These are phyloP conservation scores for Kazachstania africana DNA, from an alignment of 805 yeast genomes.

Conservation along the genomic window DNA sequence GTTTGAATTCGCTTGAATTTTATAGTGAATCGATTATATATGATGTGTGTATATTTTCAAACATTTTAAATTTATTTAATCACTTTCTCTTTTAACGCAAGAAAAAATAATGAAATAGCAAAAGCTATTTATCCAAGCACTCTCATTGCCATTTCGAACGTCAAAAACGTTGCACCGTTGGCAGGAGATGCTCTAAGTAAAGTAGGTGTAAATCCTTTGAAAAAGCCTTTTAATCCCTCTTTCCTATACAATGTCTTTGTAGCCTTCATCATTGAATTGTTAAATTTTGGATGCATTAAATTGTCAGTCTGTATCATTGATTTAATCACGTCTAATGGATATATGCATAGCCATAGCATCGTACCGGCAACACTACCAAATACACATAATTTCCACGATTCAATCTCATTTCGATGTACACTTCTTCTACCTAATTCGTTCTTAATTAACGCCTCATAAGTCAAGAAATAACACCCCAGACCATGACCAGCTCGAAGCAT, in stretches of 20 bases:
- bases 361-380: constrained; percentile 91
- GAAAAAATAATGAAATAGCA: too few relatives aligned
- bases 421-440: constrained; percentile 30
- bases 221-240: constrained; percentile 68
- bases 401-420: constrained; percentile 54
- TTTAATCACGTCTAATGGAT: constrained; percentile 87
- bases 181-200: constrained; percentile 96
- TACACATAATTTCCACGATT: constrained; percentile 75
- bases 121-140: constrained; percentile 26
- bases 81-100: background rate
- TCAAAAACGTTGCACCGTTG: constrained; percentile 91
- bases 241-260: constrained; percentile 38
- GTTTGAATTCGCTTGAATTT: constrained; percentile 18
- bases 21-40: background rate
- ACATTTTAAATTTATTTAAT: background rate
- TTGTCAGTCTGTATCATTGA: constrained; percentile 76
- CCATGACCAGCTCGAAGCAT: constrained; percentile 78
- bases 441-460: constrained; percentile 81
- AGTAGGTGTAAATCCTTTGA: constrained; percentile 87
- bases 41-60: background rate
- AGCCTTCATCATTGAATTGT: constrained; percentile 48
- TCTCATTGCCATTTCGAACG: constrained; percentile 86
- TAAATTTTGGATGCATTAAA: constrained; percentile 47
- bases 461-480: constrained; percentile 75
- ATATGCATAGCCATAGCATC: constrained; percentile 69